Percentiles rank a stretch among this genome's conserved stretches.
phyloP scores from a whole-genome alignment of 345 rosid species.

The Odontarrhena argentea region DNA sequence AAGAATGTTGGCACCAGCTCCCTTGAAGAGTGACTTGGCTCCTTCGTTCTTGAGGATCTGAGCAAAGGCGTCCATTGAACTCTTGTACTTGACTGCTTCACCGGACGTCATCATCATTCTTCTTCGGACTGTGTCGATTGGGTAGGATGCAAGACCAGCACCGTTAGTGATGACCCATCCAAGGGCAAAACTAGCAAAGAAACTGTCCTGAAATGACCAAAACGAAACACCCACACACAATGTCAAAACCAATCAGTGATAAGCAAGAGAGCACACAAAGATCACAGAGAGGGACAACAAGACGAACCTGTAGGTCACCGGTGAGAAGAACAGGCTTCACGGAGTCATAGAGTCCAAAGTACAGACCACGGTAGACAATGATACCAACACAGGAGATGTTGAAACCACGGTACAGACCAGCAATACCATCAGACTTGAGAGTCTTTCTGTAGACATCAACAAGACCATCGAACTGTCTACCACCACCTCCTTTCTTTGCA shows the following conservation, averaged over 20 bases:
- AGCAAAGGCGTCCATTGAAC: conserved; percentile 64
- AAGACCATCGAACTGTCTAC: conserved; percentile 81
- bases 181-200: conserved; percentile 79
- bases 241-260: conserved; percentile 5
- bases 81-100: conserved; percentile 87
- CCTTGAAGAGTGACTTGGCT: conserved; percentile 79
- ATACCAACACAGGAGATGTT: conserved; percentile 81
- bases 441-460: conserved; percentile 81
- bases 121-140: conserved; percentile 87
- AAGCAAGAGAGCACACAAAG: not conserved
- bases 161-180: conserved; percentile 89
- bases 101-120: conserved; percentile 98
- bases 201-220: conserved; percentile 69
- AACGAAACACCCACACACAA: not conserved
- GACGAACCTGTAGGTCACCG: conserved; percentile 57
- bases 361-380: conserved; percentile 80
- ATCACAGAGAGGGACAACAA: not conserved
- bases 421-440: conserved; percentile 66
- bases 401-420: conserved; percentile 87
- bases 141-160: conserved; percentile 85
- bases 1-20: conserved; percentile 88
- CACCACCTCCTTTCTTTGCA: conserved; percentile 86
- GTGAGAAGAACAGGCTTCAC: conserved; percentile 73
- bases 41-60: conserved; percentile 87
- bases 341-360: conserved; percentile 83